These are phyloP conservation scores for Zasmidium cellare DNA, from an alignment of 2,329 filamentous ascomycete genomes.

Conservation along the genomic window DNA sequence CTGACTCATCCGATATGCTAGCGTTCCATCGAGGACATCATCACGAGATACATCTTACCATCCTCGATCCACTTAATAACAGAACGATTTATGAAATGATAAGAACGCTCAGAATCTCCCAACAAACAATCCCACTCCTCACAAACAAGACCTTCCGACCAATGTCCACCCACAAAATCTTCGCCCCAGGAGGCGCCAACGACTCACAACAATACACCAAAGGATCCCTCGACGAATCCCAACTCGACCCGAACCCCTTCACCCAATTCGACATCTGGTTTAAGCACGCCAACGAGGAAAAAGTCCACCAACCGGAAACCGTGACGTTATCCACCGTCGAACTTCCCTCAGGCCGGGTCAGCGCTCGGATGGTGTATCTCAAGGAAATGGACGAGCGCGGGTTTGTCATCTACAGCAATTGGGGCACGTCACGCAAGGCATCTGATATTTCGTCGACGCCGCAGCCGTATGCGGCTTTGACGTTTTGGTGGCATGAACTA, in stretches of 20 bases:
- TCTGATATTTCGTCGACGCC: conserved; percentile 70
- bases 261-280: conserved; percentile 92
- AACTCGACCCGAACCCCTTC: conserved; percentile 68
- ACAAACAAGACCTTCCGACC: conserved; percentile 4
- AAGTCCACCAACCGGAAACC: conserved; percentile 78
- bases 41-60: conserved; percentile 1
- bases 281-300: conserved; percentile 62
- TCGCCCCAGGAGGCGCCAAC: conserved; percentile 64
- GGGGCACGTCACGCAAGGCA: conserved; percentile 72
- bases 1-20: neutral
- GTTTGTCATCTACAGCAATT: conserved; percentile 94
- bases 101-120: neutral
- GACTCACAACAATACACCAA: conserved; percentile 70
- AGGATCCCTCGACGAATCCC: conserved; percentile 59
- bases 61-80: neutral
- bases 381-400: conserved; percentile 85
- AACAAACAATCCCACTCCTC: neutral
- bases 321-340: conserved; percentile 82
- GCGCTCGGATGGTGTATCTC: conserved; percentile 84
- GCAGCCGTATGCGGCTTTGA: conserved; percentile 74
- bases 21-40: neutral
- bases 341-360: conserved; percentile 81
- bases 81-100: neutral
- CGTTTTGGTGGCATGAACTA: conserved; percentile 85
- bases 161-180: conserved; percentile 43